phyloP scores from a whole-genome alignment of 2,329 filamentous ascomycete species.

The Diaporthe caulivora region DNA sequence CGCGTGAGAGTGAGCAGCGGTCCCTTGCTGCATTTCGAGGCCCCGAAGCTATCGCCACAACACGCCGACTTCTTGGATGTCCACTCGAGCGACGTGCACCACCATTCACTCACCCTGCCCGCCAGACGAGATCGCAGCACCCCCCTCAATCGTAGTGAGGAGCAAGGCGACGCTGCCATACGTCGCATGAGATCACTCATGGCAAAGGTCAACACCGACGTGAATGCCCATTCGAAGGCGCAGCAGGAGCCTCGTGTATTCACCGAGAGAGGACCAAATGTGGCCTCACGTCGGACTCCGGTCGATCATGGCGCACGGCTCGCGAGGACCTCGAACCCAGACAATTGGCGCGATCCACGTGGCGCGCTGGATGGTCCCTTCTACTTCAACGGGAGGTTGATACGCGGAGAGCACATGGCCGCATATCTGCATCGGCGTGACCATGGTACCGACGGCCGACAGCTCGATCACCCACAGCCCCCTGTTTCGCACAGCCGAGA shows the following conservation, averaged over 20 bases:
- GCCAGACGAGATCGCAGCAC: neutral
- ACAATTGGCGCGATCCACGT: neutral
- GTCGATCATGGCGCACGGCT: neutral
- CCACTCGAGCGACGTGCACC: no score
- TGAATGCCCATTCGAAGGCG: neutral
- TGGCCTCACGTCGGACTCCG: neutral
- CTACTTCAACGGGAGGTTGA: neutral
- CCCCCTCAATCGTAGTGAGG: neutral
- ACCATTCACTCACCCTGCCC: neutral
- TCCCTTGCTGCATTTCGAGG: neutral
- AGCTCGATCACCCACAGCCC: neutral
- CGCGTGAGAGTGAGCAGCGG: no score
- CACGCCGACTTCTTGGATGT: neutral
- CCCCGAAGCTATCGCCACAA: neutral
- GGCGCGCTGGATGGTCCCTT: neutral
- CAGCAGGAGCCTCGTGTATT: neutral
- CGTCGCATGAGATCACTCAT: neutral
- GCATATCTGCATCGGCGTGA: neutral
- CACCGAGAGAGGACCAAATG: neutral
- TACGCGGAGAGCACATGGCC: neutral
- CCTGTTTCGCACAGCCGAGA: neutral
- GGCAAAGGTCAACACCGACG: neutral
- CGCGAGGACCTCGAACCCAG: neutral
- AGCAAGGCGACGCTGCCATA: neutral
- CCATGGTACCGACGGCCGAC: neutral